Base-by-base conservation (phyloP, 2,329 filamentous ascomycete genomes). In the Chaetomium sp. region DNA sequence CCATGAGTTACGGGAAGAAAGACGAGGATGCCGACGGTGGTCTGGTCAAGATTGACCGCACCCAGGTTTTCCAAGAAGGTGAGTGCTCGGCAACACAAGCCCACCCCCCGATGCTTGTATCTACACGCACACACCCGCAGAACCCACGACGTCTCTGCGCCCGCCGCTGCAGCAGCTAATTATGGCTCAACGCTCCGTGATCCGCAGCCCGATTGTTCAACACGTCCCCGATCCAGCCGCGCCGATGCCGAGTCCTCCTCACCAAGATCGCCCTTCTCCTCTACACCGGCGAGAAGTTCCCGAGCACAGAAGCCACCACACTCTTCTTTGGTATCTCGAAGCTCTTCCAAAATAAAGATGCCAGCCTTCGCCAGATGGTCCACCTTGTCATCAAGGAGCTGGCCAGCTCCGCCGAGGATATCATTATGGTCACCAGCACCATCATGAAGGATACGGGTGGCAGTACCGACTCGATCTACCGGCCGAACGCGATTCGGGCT, bases 401-500 rank as follows among this genome's bases (percentile, higher is more conserved):
- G 68, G 90, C 92, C 64, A 85, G 86, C 72, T 96, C 91, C 32
- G 94, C 94, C 57, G 91, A 97, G 77, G 94, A 99, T 79, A 95
- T 96, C 62, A 99, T 99, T 71, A 97, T 99, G 94, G 94, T 96
- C 60, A 99, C 94, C 14, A 95, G 90, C 74, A 96, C 92, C 65
- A 96, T 99, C 66, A 99, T 97, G 94, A 99, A 99, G 79, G 94
- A 99, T 72, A 96, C 92, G 9, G 91, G 91, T 52, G 91, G 95
- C 61, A 89, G 91, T 68, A 96, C 90, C 68, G 94, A 97, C 70
- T 87, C 91, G 52, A 85, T 96, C 55, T 96, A 91, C 77, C 83
- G 94, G 67, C 90, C 94, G 52, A 99, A 99, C 76, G 92, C 94
- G 60, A 97, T 97, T 70, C 83, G 94, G 66, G 91, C 92, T 41